Base-by-base conservation (phyloP, 116 monocot species). In the Dioscorea cayenensis region DNA sequence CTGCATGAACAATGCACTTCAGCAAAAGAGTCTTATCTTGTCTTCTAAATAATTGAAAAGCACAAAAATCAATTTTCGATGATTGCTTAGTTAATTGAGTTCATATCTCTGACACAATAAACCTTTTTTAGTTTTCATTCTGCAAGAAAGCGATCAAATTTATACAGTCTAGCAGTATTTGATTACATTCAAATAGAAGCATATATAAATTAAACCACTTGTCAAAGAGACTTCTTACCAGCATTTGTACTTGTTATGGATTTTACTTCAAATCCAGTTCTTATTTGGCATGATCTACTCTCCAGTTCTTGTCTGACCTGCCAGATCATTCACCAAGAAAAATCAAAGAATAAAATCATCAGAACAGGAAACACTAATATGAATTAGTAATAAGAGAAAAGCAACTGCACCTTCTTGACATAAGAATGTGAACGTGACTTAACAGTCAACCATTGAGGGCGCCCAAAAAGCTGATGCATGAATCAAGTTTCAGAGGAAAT, bases 391-490 rank as follows among this genome's bases (percentile, higher is more conserved):
- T 48, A 28, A 64, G 13, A 27, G 2, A 58, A 37, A 37, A 66
- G 1, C 9, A 36, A 32, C 28, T 3, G 6, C 35, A 97, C 97
- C 97, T 93, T 93, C 28, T 78, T 75, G 8, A 93, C 83, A 75
- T 89, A 93, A 28, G 50, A 28, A 35, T 85, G 88, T 21, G 90
- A 97, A 50, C 94, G 83, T 16, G 72, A 37, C 63, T 82, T 97
- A 21, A 94, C 81, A 14, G 91, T 94, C 18, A 94, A 85, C 91
- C 89, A 91, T 73, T 89, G 94, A 21, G 99, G 94, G 6, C 89
- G 86, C 58, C 89, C 87, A 77, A 91, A 99, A 17, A 91, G 81
- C 99, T 99, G 80, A 67, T 87, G 19, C 18, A 32, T 43, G 11
- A 70, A 74, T 8, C 27, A 60, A 63, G 28, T 35, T 63, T 36